A percentile compares a stretch with the other conserved stretches of the same genome.
Evolutionary conservation across 1,139 yeast genomes (phyloP).

Genomic region (Suhomyces coccinellae): DNA sequence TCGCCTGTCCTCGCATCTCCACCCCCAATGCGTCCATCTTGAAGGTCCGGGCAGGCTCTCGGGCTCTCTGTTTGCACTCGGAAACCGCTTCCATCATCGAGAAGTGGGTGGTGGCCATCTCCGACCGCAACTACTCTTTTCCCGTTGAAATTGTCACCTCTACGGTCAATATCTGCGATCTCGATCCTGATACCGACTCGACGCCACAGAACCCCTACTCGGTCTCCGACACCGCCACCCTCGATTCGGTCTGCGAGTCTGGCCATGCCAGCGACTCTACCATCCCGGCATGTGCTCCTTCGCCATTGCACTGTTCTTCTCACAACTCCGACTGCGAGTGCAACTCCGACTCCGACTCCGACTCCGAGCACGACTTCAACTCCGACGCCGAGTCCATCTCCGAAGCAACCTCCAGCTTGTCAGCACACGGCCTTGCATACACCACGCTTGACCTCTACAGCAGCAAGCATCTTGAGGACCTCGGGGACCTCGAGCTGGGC

Average conservation of each 20-base stretch:
- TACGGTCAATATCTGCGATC: slow-evolving; percentile 25
- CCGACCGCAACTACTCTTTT: slow-evolving; percentile 33
- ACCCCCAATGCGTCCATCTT: slow-evolving; percentile 24
- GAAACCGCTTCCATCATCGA: slow-evolving; percentile 33
- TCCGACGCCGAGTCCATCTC: too few relatives aligned
- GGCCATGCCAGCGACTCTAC: slow-evolving; percentile 8
- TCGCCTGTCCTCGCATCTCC: slow-evolving; percentile 11
- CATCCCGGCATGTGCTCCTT: background rate
- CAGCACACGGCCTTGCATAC: too few relatives aligned
- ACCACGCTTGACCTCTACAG: too few relatives aligned
- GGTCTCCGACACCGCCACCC: too few relatives aligned
- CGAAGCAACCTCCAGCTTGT: too few relatives aligned
- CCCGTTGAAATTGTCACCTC: slow-evolving; percentile 43
- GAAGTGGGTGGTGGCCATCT: slow-evolving; percentile 48
- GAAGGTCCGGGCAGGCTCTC: slow-evolving; percentile 11
- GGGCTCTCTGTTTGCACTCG: slow-evolving; percentile 24
- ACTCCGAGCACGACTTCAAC: slow-evolving; percentile 1
- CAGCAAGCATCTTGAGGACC: background rate
- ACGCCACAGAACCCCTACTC: background rate
- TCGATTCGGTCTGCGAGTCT: slow-evolving; percentile 4
- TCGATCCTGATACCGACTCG: background rate
- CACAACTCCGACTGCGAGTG: slow-evolving; percentile 1
- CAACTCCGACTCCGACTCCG: background rate
- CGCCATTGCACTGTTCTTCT: background rate
- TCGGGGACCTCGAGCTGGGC: background rate